phyloP scores from a whole-genome alignment of 1,284 basidiomycete species.

The Boletus sp. region DNA sequence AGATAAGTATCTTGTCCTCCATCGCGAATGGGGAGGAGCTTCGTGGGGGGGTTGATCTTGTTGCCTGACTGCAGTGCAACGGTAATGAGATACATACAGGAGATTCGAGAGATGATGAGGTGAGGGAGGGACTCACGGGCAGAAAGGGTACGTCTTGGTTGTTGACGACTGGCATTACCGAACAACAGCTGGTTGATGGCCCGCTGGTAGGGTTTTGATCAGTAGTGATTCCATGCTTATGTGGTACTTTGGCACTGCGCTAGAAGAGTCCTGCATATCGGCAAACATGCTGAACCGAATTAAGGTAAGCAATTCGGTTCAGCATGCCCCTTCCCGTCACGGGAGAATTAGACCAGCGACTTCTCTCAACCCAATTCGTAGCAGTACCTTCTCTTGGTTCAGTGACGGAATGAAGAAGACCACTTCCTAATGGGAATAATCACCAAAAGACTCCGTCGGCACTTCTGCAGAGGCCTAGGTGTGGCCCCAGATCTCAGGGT shows the following conservation, averaged over 20 bases:
- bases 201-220: neutral
- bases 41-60: conserved; percentile 13
- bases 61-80: neutral
- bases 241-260: no score
- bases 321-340: no score
- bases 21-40: neutral
- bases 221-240: neutral
- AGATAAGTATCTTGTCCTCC: neutral
- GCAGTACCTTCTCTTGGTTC: neutral
- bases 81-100: neutral
- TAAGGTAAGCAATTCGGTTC: no score
- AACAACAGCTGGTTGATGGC: neutral
- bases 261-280: no score
- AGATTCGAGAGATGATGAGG: neutral
- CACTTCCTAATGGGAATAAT: neutral
- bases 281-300: no score
- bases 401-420: neutral
- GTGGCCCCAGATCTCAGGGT: no score
- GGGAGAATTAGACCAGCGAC: no score
- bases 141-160: conserved; percentile 15
- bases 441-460: neutral
- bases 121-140: conserved; percentile 5
- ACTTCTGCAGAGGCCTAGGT: no score
- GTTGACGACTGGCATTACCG: conserved; percentile 7
- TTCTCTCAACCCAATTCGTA: no score